Evolutionary conservation across 2,329 filamentous ascomycete species (phyloP).

Genomic region (Colletotrichum sp.): DNA sequence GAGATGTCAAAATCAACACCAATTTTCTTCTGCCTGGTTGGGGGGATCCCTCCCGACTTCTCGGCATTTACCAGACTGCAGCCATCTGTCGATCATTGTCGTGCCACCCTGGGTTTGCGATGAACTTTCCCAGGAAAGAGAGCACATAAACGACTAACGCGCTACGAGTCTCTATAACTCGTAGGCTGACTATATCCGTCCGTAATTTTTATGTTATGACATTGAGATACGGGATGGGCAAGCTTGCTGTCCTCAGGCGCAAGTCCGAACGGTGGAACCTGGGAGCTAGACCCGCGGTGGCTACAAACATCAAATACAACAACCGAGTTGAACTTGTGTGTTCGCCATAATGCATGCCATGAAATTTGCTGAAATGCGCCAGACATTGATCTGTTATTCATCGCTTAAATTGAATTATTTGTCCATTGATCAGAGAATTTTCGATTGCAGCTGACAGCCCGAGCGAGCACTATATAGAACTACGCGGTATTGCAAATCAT

Average conservation of each 20-base stretch:
- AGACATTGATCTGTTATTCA: background rate
- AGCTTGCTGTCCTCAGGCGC: background rate
- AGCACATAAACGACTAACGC: background rate
- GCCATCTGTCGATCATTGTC: conserved; percentile 6
- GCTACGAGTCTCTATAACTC: background rate
- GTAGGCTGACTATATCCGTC: background rate
- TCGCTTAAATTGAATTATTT: background rate
- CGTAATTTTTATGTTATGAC: background rate
- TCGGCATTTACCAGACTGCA: background rate
- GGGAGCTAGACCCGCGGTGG: background rate
- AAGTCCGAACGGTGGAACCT: background rate
- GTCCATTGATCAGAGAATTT: background rate
- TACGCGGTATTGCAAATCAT: background rate
- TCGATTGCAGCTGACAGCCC: background rate
- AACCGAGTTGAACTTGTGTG: background rate
- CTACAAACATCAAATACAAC: background rate
- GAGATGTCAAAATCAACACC: background rate
- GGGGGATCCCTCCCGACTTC: background rate
- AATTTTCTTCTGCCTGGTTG: background rate
- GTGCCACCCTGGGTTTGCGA: background rate
- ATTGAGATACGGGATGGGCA: background rate
- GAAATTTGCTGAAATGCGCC: background rate
- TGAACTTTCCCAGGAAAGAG: background rate
- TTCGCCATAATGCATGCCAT: background rate
- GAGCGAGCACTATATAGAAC: background rate